Percentiles rank a stretch among this genome's conserved stretches.
These are phyloP conservation scores for Gonapodya prolifera DNA, from an alignment of 192 early-diverging fungal genomes.

Conservation along the genomic window DNA sequence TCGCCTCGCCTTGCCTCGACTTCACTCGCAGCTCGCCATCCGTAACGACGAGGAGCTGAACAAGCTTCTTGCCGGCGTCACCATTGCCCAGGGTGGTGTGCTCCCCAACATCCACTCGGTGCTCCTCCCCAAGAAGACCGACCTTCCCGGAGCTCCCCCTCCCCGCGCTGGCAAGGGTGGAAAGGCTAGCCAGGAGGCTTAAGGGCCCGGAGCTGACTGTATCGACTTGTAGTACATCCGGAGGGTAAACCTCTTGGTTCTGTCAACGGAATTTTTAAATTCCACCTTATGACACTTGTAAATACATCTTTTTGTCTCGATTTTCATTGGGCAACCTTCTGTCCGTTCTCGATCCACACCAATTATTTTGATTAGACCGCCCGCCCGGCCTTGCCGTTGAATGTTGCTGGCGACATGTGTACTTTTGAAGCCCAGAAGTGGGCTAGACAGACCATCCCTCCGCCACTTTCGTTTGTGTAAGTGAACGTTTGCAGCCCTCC, in stretches of 20 bases:
- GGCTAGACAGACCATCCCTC: too few relatives aligned
- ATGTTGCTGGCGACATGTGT: too few relatives aligned
- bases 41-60: slow-evolving; percentile 92
- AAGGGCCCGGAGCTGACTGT: too few relatives aligned
- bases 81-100: slow-evolving; percentile 90
- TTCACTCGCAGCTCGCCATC: slow-evolving; percentile 66
- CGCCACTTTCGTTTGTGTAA: too few relatives aligned
- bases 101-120: slow-evolving; percentile 82
- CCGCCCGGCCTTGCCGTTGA: too few relatives aligned
- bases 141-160: slow-evolving; percentile 42
- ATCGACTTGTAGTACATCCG: too few relatives aligned
- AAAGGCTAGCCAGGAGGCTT: too few relatives aligned
- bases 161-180: slow-evolving; percentile 13
- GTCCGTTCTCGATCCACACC: too few relatives aligned
- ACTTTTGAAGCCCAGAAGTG: too few relatives aligned
- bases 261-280: neutral
- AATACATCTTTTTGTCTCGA: neutral
- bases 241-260: neutral
- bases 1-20: neutral
- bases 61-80: slow-evolving; percentile 78
- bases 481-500: too few relatives aligned
- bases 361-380: too few relatives aligned
- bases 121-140: slow-evolving; percentile 71
- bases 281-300: neutral
- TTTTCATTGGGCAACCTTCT: neutral